A percentile compares a stretch with the other conserved stretches of the same genome.
phyloP scores from a whole-genome alignment of 2,329 filamentous ascomycete species.

The Lasiodiplodia theobromae region DNA sequence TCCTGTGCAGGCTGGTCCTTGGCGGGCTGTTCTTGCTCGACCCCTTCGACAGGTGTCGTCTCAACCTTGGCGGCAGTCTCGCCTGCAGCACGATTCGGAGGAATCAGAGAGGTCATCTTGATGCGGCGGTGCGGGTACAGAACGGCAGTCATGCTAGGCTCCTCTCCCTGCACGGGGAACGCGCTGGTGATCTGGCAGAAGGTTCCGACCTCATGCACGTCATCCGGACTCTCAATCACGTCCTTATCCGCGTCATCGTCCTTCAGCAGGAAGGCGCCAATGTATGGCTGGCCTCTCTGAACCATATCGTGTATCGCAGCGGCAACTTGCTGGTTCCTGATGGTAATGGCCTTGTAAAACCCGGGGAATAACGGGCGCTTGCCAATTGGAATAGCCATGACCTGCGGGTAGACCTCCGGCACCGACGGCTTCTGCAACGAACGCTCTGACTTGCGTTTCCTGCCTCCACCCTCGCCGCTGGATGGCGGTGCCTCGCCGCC shows the following conservation, averaged over 20 bases:
- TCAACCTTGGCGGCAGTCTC: constrained; percentile 60
- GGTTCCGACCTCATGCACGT: constrained; percentile 94
- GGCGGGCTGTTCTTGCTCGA: constrained; percentile 50
- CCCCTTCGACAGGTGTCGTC: constrained; percentile 36
- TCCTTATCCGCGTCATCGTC: constrained; percentile 94
- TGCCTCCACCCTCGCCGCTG: constrained; percentile 66
- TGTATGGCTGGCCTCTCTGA: constrained; percentile 95
- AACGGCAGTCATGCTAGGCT: constrained; percentile 86
- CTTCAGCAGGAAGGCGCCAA: constrained; percentile 96
- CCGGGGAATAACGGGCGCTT: constrained; percentile 94
- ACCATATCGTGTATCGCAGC: constrained; percentile 95
- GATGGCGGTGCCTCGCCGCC: constrained; percentile 48
- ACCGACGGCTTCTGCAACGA: constrained; percentile 86
- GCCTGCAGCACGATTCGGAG: constrained; percentile 60
- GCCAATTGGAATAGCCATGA: constrained; percentile 95
- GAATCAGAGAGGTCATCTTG: constrained; percentile 82
- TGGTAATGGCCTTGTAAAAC: constrained; percentile 98
- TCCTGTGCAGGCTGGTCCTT: constrained; percentile 65
- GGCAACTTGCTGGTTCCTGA: constrained; percentile 89
- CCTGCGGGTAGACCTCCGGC: constrained; percentile 95
- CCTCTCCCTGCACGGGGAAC: constrained; percentile 88
- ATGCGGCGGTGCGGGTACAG: constrained; percentile 96
- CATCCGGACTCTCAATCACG: constrained; percentile 85
- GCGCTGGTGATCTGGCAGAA: constrained; percentile 98
- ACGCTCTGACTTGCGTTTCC: constrained; percentile 71